Evolutionary conservation across 73 alveolate species (phyloP).

Genomic region (Durusdinium trenchii): DNA sequence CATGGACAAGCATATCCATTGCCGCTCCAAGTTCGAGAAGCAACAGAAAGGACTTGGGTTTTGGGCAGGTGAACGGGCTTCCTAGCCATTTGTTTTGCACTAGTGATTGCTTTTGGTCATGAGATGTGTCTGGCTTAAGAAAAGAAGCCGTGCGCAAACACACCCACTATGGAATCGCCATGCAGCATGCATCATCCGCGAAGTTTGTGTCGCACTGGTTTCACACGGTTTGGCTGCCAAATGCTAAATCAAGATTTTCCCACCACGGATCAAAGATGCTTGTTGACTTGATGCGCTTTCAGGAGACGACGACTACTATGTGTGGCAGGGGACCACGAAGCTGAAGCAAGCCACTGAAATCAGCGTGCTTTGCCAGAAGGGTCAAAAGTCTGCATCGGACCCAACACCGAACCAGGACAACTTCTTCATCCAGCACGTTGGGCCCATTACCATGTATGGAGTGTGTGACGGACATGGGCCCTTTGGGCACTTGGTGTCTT

Average conservation of each 20-base stretch:
- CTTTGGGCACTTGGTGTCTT: constrained; percentile 97
- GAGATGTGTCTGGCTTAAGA: background rate
- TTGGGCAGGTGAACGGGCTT: too few relatives aligned
- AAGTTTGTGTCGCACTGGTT: background rate
- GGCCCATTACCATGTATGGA: constrained; percentile 97
- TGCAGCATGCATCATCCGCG: background rate
- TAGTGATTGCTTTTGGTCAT: too few relatives aligned
- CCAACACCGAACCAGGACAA: constrained; percentile 96
- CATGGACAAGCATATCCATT: constrained; percentile 91
- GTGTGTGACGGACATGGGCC: constrained; percentile 98
- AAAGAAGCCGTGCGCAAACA: background rate
- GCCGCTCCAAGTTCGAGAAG: constrained; percentile 66
- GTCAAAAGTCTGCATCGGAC: constrained; percentile 84
- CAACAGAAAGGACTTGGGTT: constrained; percentile 67
- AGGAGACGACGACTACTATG: constrained; percentile 77
- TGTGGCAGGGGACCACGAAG: constrained; percentile 88
- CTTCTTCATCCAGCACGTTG: constrained; percentile 96
- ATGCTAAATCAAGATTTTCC: too few relatives aligned
- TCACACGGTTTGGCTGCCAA: background rate
- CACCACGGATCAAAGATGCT: too few relatives aligned
- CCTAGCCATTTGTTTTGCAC: too few relatives aligned
- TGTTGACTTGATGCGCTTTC: too few relatives aligned
- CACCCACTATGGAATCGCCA: background rate
- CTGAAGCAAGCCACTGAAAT: constrained; percentile 79
- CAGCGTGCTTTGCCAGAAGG: constrained; percentile 89